Percentiles rank a stretch among this genome's conserved stretches.
phyloP scores from a whole-genome alignment of 345 rosid species.

The Eucalyptus rudis region DNA sequence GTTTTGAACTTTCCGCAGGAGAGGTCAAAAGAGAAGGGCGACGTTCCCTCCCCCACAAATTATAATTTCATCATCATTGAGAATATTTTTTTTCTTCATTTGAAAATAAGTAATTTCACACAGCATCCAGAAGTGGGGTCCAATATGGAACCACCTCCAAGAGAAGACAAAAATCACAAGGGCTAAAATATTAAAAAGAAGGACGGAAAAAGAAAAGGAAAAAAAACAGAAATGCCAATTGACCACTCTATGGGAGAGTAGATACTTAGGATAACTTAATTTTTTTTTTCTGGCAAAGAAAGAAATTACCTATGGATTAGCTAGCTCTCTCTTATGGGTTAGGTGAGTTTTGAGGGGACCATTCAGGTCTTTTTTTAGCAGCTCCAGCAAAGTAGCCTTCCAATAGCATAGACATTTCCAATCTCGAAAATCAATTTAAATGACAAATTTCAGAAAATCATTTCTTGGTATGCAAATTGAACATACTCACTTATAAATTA shows the following conservation, averaged over 20 bases:
- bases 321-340: background rate
- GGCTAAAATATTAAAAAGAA: background rate
- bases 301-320: background rate
- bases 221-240: background rate
- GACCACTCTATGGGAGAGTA: background rate
- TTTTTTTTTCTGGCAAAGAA: too few species aligned
- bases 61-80: background rate
- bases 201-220: accelerated
- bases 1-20: background rate
- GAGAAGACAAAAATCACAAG: background rate
- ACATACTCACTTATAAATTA: background rate
- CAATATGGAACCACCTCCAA: background rate
- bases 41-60: background rate
- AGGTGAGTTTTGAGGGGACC: background rate
- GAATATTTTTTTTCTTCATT: background rate
- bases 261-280: background rate
- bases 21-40: background rate
- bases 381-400: background rate
- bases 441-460: background rate
- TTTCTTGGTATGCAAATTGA: background rate
- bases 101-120: background rate
- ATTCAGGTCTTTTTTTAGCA: background rate
- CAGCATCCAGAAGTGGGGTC: background rate
- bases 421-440: too few species aligned
- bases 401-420: background rate